Evolutionary conservation across 495 filamentous ascomycete genomes (phyloP).

Genomic region (Melanomma pulvis-pyrius): DNA sequence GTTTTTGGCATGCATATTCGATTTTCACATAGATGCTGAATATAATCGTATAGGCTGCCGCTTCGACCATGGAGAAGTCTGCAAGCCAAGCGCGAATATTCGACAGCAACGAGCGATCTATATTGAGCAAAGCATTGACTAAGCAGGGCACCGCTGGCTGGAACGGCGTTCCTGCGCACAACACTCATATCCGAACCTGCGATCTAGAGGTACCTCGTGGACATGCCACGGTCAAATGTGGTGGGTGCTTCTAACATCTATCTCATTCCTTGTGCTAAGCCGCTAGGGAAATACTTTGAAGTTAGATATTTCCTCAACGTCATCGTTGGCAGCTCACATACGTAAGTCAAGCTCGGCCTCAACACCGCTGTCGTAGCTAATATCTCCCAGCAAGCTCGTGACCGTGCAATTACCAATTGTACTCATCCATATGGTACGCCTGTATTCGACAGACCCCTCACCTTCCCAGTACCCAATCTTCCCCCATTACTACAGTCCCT

Average conservation of each 20-base stretch:
- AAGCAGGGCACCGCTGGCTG: constrained; percentile 49
- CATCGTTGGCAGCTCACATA: constrained; percentile 48
- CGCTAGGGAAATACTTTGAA: constrained; percentile 52
- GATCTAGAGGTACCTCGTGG: constrained; percentile 56
- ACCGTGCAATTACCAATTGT: constrained; percentile 58
- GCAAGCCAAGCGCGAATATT: constrained; percentile 57
- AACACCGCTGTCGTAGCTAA: constrained; percentile 10
- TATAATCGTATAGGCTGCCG: constrained; percentile 46
- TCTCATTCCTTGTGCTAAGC: constrained; percentile 14
- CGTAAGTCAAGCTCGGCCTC: constrained; percentile 41
- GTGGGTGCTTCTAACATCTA: constrained; percentile 29
- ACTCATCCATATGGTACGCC: constrained; percentile 57
- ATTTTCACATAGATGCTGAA: constrained; percentile 12
- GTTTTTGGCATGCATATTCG: constrained; percentile 11
- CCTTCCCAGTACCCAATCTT: not conserved
- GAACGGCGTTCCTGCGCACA: constrained; percentile 51
- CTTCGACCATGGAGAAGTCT: constrained; percentile 51
- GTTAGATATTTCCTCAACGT: constrained; percentile 59
- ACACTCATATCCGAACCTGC: constrained; percentile 55
- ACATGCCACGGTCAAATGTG: constrained; percentile 53
- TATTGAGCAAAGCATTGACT: constrained; percentile 46
- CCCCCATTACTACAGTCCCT: not conserved
- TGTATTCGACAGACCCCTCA: constrained; percentile 5
- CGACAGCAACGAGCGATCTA: constrained; percentile 53
- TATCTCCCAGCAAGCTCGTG: constrained; percentile 47